Conservation (phyloP, 139 green algal species). For the Tetradesmus obliquus region DNA sequence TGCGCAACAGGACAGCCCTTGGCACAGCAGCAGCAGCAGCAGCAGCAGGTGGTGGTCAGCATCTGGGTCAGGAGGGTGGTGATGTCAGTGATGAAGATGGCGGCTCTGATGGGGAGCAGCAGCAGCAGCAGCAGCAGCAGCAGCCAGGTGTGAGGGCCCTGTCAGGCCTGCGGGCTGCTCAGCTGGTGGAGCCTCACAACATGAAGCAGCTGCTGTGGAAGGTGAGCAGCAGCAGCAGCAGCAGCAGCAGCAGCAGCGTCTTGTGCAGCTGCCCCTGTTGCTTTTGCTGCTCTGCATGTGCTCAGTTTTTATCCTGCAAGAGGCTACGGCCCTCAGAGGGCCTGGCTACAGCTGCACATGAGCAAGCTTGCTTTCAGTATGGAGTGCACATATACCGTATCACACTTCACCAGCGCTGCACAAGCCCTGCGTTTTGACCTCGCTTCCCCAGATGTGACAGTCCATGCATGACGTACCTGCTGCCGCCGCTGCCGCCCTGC, state of each 20-base stretch:
- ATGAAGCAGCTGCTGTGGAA: constrained; percentile 35
- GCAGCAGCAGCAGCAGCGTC: not conserved
- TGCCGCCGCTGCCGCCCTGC: not conserved
- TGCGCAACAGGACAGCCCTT: not conserved
- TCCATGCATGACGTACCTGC: not conserved
- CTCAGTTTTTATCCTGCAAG: not conserved
- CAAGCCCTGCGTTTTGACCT: not conserved
- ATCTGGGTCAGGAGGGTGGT: not conserved
- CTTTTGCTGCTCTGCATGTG: not conserved
- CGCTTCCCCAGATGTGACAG: not conserved
- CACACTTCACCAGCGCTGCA: not conserved
- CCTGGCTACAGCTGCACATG: too few species aligned
- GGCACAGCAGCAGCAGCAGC: not conserved
- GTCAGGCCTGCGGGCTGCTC: not conserved
- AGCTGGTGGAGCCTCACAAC: not conserved
- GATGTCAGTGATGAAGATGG: not conserved
- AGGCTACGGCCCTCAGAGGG: too few species aligned
- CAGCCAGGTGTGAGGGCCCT: not conserved
- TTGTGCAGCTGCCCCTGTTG: not conserved
- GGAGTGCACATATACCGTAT: too few species aligned
- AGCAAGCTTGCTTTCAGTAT: too few species aligned
- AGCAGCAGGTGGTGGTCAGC: not conserved
- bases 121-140: not conserved
- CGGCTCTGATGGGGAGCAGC: not conserved
- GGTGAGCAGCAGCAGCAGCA: not conserved